phyloP scores from a whole-genome alignment of 306 rosid genomes.

The Quercus suber region DNA sequence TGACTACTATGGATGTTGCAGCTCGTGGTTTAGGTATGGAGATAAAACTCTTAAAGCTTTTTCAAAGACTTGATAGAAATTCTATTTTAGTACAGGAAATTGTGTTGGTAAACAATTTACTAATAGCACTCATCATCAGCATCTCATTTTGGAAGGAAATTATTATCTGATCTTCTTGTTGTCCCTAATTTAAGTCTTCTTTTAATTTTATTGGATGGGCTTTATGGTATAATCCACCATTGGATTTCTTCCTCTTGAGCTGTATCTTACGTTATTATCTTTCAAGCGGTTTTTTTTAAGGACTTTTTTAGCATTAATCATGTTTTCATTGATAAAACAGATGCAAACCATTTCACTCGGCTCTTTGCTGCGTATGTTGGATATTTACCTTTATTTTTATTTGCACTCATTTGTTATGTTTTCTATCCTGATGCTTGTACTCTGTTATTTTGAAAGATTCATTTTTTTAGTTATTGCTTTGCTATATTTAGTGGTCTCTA shows the following conservation, averaged over 20 bases:
- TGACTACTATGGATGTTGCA: slow-evolving; percentile 99
- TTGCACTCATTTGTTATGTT: background rate
- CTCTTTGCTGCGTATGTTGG: background rate
- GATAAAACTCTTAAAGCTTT: slow-evolving; percentile 1
- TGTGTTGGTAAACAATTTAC: background rate
- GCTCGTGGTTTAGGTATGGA: slow-evolving; percentile 93
- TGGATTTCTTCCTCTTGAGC: background rate
- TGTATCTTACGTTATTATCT: background rate
- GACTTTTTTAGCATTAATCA: background rate
- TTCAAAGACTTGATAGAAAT: slow-evolving; percentile 16
- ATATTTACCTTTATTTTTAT: background rate
- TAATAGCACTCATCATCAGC: background rate
- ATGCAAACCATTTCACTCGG: background rate
- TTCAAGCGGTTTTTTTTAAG: background rate
- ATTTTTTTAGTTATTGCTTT: background rate
- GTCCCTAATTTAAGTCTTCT: background rate
- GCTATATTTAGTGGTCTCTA: background rate
- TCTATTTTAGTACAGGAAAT: slow-evolving; percentile 15
- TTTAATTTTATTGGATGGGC: background rate
- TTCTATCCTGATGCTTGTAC: background rate
- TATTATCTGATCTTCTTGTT: background rate
- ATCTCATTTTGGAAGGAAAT: background rate
- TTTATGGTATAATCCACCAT: background rate
- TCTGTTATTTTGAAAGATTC: background rate
- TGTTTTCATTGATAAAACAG: background rate